A percentile compares a stretch with the other conserved stretches of the same genome.
Evolutionary conservation across 768 basidiomycete genomes (phyloP).

Genomic region (Scleroderma bovista): DNA sequence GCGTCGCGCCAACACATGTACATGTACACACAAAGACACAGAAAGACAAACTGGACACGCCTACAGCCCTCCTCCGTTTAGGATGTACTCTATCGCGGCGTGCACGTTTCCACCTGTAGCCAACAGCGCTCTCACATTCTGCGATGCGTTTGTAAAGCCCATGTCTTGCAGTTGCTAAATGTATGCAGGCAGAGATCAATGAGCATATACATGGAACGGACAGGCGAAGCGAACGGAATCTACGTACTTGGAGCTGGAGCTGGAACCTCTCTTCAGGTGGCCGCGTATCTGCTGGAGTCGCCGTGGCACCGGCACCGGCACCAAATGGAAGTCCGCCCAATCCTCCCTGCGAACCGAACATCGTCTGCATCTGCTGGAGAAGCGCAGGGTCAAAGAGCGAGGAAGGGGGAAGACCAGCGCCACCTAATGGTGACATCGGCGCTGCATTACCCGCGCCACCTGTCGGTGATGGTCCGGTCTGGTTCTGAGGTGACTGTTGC

Average conservation of each 20-base stretch:
- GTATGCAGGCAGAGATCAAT: too few relatives aligned
- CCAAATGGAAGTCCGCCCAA: slow-evolving; percentile 16
- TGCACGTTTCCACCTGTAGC: slow-evolving; percentile 94
- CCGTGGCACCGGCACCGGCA: slow-evolving; percentile 22
- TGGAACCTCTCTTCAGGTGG: slow-evolving; percentile 92
- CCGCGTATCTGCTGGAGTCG: slow-evolving; percentile 57
- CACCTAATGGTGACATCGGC: neutral
- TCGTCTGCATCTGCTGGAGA: slow-evolving; percentile 36
- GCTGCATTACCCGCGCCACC: neutral
- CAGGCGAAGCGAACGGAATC: neutral
- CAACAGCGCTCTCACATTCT: slow-evolving; percentile 86
- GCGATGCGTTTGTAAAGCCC: slow-evolving; percentile 86
- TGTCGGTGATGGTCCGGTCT: neutral
- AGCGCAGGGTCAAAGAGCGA: slow-evolving; percentile 38
- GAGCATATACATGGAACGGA: neutral
- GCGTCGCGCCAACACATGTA: too few relatives aligned
- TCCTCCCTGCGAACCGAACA: slow-evolving; percentile 27
- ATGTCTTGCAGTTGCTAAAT: slow-evolving; percentile 40
- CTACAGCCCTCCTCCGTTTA: slow-evolving; percentile 70
- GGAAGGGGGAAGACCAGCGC: neutral
- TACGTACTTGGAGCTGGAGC: slow-evolving; percentile 66
- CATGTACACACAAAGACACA: too few relatives aligned
- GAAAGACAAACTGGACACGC: too few relatives aligned
- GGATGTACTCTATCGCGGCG: slow-evolving; percentile 88
- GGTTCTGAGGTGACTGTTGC: slow-evolving; percentile 1